A percentile compares a stretch with the other conserved stretches of the same genome.
phyloP scores from a whole-genome alignment of 495 filamentous ascomycete genomes.

The Thermothielavioides terrestris region DNA sequence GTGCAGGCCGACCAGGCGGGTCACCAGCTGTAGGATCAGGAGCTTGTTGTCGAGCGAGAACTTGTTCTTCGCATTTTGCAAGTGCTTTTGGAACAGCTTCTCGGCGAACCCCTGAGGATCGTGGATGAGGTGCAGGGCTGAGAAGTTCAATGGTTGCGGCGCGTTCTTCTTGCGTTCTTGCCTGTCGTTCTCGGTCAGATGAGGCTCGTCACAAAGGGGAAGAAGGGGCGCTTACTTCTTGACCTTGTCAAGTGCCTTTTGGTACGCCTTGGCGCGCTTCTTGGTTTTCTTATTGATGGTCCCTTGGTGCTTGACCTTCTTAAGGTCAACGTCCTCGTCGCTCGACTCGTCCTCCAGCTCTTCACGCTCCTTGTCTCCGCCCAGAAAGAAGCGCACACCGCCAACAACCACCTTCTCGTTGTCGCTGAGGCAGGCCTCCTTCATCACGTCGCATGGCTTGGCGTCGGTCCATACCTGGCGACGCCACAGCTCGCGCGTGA shows the following conservation, averaged over 20 bases:
- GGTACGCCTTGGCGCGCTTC: conserved; percentile 70
- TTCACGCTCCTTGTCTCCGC: conserved; percentile 88
- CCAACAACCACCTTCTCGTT: conserved; percentile 85
- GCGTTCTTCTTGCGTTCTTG: conserved; percentile 82
- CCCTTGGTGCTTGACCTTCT: conserved; percentile 69
- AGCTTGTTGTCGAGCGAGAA: conserved; percentile 88
- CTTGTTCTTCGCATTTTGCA: conserved; percentile 77
- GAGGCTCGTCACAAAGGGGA: too few species aligned
- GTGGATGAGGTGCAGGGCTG: conserved; percentile 84
- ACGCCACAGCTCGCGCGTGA: conserved; percentile 35
- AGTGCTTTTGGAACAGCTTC: conserved; percentile 77
- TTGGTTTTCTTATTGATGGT: conserved; percentile 93
- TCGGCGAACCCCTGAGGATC: conserved; percentile 96
- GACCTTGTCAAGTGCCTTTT: conserved; percentile 67
- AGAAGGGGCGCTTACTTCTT: conserved; percentile 27
- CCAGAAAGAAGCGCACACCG: conserved; percentile 88
- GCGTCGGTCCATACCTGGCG: conserved; percentile 40
- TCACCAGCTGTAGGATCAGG: conserved; percentile 77
- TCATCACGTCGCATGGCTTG: conserved; percentile 91
- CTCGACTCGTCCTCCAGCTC: conserved; percentile 83
- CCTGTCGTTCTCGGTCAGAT: conserved; percentile 38
- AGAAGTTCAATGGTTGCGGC: conserved; percentile 87
- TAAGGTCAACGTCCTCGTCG: conserved; percentile 72
- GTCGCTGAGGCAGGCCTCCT: conserved; percentile 70
- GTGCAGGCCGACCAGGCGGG: conserved; percentile 85